phyloP scores from a whole-genome alignment of 1,139 yeast genomes.

The Zygoascus sp. region DNA sequence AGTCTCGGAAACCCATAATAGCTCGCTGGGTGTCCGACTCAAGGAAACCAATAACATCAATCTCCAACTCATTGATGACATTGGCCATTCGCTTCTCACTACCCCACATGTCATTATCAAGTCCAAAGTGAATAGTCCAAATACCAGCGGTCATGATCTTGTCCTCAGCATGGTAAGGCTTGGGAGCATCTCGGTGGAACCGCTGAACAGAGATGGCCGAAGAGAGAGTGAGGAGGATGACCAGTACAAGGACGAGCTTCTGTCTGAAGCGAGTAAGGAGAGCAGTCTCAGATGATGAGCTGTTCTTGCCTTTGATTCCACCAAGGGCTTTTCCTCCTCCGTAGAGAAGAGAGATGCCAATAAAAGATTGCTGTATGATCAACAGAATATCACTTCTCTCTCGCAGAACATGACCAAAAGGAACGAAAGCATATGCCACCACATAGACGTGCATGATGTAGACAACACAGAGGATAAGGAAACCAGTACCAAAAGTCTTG shows the following conservation, averaged over 20 bases:
- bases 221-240: slow-evolving; percentile 32
- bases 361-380: slow-evolving; percentile 46
- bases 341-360: slow-evolving; percentile 36
- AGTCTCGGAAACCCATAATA: slow-evolving; percentile 91
- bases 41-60: slow-evolving; percentile 84
- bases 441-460: slow-evolving; percentile 89
- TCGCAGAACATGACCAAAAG: slow-evolving; percentile 81
- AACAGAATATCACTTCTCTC: slow-evolving; percentile 81
- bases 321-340: slow-evolving; percentile 31
- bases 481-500: slow-evolving; percentile 51
- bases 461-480: slow-evolving; percentile 50
- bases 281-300: slow-evolving; percentile 3
- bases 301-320: slow-evolving; percentile 21
- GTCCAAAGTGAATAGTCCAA: slow-evolving; percentile 96
- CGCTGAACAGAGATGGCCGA: slow-evolving; percentile 52
- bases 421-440: slow-evolving; percentile 97
- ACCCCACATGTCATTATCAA: slow-evolving; percentile 98
- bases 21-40: slow-evolving; percentile 93
- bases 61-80: slow-evolving; percentile 74
- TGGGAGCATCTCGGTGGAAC: slow-evolving; percentile 53
- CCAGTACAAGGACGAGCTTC: slow-evolving; percentile 25
- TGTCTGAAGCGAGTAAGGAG: slow-evolving; percentile 20
- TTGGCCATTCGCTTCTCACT: slow-evolving; percentile 86
- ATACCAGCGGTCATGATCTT: slow-evolving; percentile 86
- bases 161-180: slow-evolving; percentile 74